These are phyloP conservation scores for Samsoniella hepiali DNA, from an alignment of 2,329 filamentous ascomycete genomes.

Conservation along the genomic window DNA sequence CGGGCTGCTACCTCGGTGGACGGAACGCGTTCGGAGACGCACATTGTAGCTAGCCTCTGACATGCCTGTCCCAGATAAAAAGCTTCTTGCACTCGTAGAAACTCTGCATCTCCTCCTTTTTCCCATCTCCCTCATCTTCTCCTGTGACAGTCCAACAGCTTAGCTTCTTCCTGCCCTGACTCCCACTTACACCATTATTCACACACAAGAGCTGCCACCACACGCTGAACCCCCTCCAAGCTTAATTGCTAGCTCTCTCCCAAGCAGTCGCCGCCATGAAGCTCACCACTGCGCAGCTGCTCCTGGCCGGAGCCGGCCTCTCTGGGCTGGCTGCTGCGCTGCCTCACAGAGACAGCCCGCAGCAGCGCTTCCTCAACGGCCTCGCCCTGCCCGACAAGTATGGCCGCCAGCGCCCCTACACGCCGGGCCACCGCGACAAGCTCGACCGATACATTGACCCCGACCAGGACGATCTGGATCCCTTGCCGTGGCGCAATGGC, in stretches of 20 bases:
- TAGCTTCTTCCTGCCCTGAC: neutral
- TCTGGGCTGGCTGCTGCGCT: constrained; percentile 23
- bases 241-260: neutral
- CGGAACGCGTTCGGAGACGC: neutral
- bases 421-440: constrained; percentile 56
- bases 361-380: constrained; percentile 51
- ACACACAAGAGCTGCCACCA: neutral
- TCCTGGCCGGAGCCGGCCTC: constrained; percentile 28
- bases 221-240: no score
- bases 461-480: constrained; percentile 57
- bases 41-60: neutral
- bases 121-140: neutral
- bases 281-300: constrained; percentile 26
- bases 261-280: constrained; percentile 24
- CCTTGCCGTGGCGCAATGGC: constrained; percentile 62
- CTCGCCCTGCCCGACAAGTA: constrained; percentile 43
- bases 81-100: neutral
- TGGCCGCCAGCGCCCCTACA: constrained; percentile 49
- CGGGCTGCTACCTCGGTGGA: neutral
- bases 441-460: constrained; percentile 62
- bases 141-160: neutral
- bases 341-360: constrained; percentile 48
- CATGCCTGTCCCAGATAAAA: neutral
- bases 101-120: neutral
- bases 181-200: neutral